Evolutionary conservation across 768 basidiomycete genomes (phyloP), one percentile per base, ranked within the genome.

Genomic region (Omphalotus guepiniiformis): DNA sequence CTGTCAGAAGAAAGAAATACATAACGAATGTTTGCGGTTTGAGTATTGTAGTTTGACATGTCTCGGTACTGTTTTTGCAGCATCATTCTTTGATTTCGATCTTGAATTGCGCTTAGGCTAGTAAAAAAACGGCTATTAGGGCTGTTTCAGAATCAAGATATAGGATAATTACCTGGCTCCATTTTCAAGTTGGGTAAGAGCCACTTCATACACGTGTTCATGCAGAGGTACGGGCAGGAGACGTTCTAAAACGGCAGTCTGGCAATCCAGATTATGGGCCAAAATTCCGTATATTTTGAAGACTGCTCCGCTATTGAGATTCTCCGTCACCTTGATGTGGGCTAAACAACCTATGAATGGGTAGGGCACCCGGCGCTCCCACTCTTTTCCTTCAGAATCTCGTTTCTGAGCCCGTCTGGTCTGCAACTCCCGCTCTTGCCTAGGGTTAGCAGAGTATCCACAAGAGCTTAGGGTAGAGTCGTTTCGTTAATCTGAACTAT

Each of bases 271-370:
- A 48, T 65, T 62, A 46, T 69, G 66, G 3, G 57, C 44, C 6
- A 66, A 48, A 43, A 53, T 48, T 2, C 64, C 67, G 13, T 47
- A 15, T 15, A 69, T 53, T 2, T 55, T 52, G 8, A 49, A 26
- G 15, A 69, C 50, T 13, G 42, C 36, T 25, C 42, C 42, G n/a
- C 45, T 47, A 4, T 35, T 30, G 18, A 38, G 8, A 2, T 19
- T 18, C 23, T 54, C 55, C 1, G 62, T 64, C 28, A 69, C 49
- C 7, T 70, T 67, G 0, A 52, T 59, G 53, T 70, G 68, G 0
- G 64, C 69, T 8, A 67, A 55, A 47, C 69, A 71, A 13, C 60
- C 64, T 6, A 61, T 62, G 50, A 60, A 67, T 11, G 39, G 44
- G 38, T 53, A 55, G 6, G 55, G 39, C n/a, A n/a, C n/a, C n/a